phyloP scores from a whole-genome alignment of 2,329 filamentous ascomycete genomes.

The Coleophoma crateriformis region DNA sequence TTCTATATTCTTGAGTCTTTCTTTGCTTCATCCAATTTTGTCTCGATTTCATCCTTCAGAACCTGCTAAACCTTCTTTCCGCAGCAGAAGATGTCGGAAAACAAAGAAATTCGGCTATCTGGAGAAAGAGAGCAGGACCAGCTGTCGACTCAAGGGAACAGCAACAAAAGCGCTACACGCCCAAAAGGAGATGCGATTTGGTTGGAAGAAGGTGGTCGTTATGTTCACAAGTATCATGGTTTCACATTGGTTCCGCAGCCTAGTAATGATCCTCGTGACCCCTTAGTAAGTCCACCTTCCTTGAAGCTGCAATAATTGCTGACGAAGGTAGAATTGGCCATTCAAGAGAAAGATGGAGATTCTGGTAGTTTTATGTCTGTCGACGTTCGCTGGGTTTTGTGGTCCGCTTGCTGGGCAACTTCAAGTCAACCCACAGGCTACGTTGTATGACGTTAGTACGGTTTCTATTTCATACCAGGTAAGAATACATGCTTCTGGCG shows the following conservation, averaged over 20 bases:
- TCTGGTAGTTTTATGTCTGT: conserved; percentile 27
- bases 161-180: too few species aligned
- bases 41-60: too few species aligned
- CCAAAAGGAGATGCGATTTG: too few species aligned
- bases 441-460: conserved; percentile 27
- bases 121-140: too few species aligned
- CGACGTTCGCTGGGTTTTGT: conserved; percentile 29
- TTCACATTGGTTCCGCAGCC: conserved; percentile 33
- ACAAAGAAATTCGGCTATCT: too few species aligned
- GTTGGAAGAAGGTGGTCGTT: too few species aligned
- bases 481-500: neutral
- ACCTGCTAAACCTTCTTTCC: too few species aligned
- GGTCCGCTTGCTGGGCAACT: conserved; percentile 30
- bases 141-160: too few species aligned
- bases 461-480: conserved; percentile 26
- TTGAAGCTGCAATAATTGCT: neutral
- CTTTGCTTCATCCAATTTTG: too few species aligned
- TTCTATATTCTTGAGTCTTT: too few species aligned
- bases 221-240: conserved; percentile 7
- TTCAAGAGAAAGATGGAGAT: conserved; percentile 25
- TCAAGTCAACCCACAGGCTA: conserved; percentile 28
- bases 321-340: conserved; percentile 26
- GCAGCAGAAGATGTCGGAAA: too few species aligned
- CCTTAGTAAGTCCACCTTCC: conserved; percentile 23
- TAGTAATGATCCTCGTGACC: conserved; percentile 26